phyloP scores from a whole-genome alignment of 177 flowering plant genomes.

The Vitis hybrid region DNA sequence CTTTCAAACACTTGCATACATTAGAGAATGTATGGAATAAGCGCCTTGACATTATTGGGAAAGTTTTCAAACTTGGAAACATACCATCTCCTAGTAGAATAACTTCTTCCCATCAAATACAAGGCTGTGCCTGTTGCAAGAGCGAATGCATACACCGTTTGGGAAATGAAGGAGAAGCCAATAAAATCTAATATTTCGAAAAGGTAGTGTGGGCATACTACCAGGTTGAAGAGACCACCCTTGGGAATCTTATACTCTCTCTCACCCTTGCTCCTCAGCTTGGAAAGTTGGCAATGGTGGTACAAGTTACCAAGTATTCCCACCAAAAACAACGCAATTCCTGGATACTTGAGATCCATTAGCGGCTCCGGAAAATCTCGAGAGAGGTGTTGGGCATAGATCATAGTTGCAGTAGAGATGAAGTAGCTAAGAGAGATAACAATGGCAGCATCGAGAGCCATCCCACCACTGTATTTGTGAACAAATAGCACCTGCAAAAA shows the following conservation, averaged over 20 bases:
- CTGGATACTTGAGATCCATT: slow-evolving; percentile 40
- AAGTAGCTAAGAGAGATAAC: slow-evolving; percentile 41
- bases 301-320: slow-evolving; percentile 66
- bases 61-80: slow-evolving; percentile 32
- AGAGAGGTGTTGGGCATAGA: slow-evolving; percentile 49
- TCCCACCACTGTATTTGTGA: slow-evolving; percentile 67
- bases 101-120: slow-evolving; percentile 33
- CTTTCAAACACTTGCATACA: too few species aligned
- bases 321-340: slow-evolving; percentile 40
- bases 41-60: slow-evolving; percentile 41
- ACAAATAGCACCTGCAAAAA: slow-evolving; percentile 51
- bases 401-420: slow-evolving; percentile 29
- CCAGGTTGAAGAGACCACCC: slow-evolving; percentile 28
- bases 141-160: slow-evolving; percentile 17
- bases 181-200: slow-evolving; percentile 25
- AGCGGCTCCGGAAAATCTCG: slow-evolving; percentile 41
- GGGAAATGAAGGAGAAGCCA: slow-evolving; percentile 24
- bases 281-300: slow-evolving; percentile 62
- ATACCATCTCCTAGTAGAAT: slow-evolving; percentile 31
- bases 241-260: slow-evolving; percentile 44
- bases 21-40: slow-evolving; percentile 62
- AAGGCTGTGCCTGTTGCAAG: slow-evolving; percentile 8
- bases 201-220: slow-evolving; percentile 34
- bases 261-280: slow-evolving; percentile 27
- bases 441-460: slow-evolving; percentile 38